phyloP scores from a whole-genome alignment of 805 yeast species.

The Myxozyma melibiosi region DNA sequence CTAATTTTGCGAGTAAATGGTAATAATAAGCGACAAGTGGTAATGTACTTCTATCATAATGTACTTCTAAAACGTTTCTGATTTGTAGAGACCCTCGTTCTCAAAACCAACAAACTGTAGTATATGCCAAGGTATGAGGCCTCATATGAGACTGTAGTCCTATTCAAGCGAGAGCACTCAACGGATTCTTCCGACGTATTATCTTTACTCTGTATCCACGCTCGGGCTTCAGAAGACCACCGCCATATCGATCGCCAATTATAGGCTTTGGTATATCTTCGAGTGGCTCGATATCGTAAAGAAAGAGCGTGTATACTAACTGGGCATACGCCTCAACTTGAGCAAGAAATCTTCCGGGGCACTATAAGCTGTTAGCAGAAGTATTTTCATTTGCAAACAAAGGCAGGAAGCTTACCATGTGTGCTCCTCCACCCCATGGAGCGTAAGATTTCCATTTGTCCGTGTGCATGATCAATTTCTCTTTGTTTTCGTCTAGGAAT shows the following conservation, averaged over 20 bases:
- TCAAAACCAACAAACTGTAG: no score
- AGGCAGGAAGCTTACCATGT: constrained; percentile 7
- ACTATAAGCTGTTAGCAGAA: background rate
- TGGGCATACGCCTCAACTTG: constrained; percentile 12
- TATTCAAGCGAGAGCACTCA: no score
- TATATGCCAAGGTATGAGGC: no score
- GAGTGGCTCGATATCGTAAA: constrained; percentile 12
- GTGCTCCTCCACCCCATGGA: constrained; percentile 31
- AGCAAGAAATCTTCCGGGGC: constrained; percentile 25
- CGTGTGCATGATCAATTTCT: background rate
- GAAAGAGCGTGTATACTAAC: constrained; percentile 9
- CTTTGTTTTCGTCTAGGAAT: constrained; percentile 20
- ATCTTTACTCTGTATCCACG: constrained; percentile 4
- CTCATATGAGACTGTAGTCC: no score
- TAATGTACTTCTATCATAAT: no score
- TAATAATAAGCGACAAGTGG: no score
- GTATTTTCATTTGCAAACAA: background rate
- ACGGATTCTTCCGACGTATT: background rate
- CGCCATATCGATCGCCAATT: constrained; percentile 15
- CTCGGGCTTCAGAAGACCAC: constrained; percentile 10
- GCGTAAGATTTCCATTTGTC: constrained; percentile 18
- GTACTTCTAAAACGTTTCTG: no score
- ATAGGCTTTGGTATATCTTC: constrained; percentile 10
- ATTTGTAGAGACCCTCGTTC: no score
- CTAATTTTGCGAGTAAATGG: no score